Conservation (phyloP, 2,329 filamentous ascomycete species). For the Ascochyta rabiei region DNA sequence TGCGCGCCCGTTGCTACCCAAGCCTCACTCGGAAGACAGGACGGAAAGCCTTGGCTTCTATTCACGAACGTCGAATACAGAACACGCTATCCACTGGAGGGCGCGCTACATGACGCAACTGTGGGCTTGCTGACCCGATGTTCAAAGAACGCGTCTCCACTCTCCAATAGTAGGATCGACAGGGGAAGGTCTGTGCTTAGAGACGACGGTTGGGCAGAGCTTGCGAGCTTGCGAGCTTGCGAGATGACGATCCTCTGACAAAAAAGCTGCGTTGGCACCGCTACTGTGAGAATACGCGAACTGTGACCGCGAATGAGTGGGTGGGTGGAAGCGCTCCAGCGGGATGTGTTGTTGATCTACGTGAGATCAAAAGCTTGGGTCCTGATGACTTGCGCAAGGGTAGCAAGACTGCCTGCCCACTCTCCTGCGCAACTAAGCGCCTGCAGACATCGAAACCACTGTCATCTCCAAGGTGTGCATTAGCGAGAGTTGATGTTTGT, state of each 20-base stretch:
- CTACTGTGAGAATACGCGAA: constrained; percentile 3
- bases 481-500: background rate
- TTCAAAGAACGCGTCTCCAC: constrained; percentile 4
- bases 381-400: background rate
- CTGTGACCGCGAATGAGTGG: constrained; percentile 1
- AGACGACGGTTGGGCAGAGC: background rate
- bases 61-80: constrained; percentile 2
- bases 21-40: constrained; percentile 2
- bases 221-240: background rate
- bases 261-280: constrained; percentile 1
- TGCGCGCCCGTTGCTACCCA: constrained; percentile 4
- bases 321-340: background rate
- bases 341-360: constrained; percentile 1
- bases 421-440: background rate
- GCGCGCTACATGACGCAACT: constrained; percentile 20
- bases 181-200: constrained; percentile 20
- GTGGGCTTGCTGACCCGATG: constrained; percentile 7
- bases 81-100: background rate
- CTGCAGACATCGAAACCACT: background rate
- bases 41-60: constrained; percentile 6
- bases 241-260: constrained; percentile 15
- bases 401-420: background rate
- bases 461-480: background rate
- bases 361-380: constrained; percentile 9
- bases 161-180: constrained; percentile 29